Percentiles rank a stretch among this genome's conserved stretches.
These are phyloP conservation scores for Penicillium rolfsii DNA, from an alignment of 2,329 filamentous ascomycete species.

Conservation along the genomic window DNA sequence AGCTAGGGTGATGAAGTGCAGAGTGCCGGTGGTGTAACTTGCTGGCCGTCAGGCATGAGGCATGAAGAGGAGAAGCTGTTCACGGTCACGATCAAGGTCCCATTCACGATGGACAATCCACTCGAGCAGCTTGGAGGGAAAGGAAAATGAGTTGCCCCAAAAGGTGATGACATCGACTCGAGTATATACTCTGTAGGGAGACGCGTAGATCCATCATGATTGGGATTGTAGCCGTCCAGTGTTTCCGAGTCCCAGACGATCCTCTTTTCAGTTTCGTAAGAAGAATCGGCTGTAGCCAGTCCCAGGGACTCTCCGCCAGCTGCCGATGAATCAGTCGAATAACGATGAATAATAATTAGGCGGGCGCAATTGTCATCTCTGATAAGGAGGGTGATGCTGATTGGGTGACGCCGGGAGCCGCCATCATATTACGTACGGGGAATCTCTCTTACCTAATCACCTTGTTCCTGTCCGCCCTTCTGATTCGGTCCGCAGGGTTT, in stretches of 20 bases:
- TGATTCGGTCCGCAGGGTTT: neutral
- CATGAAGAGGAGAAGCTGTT: neutral
- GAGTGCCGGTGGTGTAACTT: neutral
- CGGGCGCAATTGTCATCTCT: constrained; percentile 27
- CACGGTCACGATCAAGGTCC: neutral
- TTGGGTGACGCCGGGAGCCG: constrained; percentile 31
- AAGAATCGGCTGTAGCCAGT: constrained; percentile 13
- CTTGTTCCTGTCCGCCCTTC: too few relatives aligned
- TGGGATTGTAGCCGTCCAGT: neutral
- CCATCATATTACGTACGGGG: constrained; percentile 41
- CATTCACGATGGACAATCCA: neutral
- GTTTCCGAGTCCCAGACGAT: constrained; percentile 23
- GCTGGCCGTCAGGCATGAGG: neutral
- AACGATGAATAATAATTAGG: constrained; percentile 22
- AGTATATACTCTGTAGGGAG: constrained; percentile 3
- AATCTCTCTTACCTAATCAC: constrained; percentile 12
- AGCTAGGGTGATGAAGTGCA: neutral
- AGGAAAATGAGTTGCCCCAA: neutral
- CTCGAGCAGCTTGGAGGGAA: neutral
- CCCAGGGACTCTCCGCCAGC: neutral
- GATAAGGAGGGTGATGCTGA: constrained; percentile 38
- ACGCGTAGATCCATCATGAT: constrained; percentile 2
- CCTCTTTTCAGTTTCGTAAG: constrained; percentile 32
- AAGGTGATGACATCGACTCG: constrained; percentile 25
- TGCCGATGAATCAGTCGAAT: neutral